Base-by-base conservation (phyloP, 2,329 filamentous ascomycete genomes). In the Albifimbria verrucaria region DNA sequence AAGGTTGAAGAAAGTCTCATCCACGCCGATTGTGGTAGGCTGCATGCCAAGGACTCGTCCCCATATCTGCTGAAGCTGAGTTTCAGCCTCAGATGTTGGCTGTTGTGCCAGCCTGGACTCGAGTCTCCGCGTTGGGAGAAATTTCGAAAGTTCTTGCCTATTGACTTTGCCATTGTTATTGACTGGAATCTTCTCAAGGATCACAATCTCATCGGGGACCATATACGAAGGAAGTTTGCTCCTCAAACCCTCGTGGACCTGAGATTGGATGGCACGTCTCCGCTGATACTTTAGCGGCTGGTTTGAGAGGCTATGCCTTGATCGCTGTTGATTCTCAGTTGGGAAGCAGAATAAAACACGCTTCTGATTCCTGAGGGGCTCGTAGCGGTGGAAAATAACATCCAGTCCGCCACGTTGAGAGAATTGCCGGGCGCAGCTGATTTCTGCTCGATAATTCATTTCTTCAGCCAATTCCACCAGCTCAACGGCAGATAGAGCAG, bases 371-470 rank as follows among this genome's bases (percentile, higher is more conserved):
- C 7, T 3, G 26, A 21, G 3, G 64, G 36, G 62, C 62, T 45
- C n/a, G 65, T 42, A 39, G 18, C 36, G 48, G 47, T 58, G 54
- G 46, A 62, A 55, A 17, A 62, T 24, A 21, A 54, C 52, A 25
- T 59, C 54, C 10, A 62, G 6, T 5, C 28, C 57, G 43, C 58
- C 59, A 21, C 12, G 25, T 23, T 59, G 58, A 9, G 57, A 60
- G n/a, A 36, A 51, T 36, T 72, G 72, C 15, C 67, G 63, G 0
- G 77, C 79, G 54, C 75, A 76, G 48, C 69, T 66, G 2, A 67
- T 58, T 39, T 78, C 73, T 23, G 78, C 74, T 32, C 74, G 61
- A 54, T 78, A 80, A 23, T 75, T 75, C 39, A 67, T 57, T 26
- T 59, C 60, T 53, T 68, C 36, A 10, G 56, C 58, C 3, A 68